A percentile compares a stretch with the other conserved stretches of the same genome.
Evolutionary conservation across 169 alveolate species (phyloP).

Genomic region (Plasmodium falciparum): DNA sequence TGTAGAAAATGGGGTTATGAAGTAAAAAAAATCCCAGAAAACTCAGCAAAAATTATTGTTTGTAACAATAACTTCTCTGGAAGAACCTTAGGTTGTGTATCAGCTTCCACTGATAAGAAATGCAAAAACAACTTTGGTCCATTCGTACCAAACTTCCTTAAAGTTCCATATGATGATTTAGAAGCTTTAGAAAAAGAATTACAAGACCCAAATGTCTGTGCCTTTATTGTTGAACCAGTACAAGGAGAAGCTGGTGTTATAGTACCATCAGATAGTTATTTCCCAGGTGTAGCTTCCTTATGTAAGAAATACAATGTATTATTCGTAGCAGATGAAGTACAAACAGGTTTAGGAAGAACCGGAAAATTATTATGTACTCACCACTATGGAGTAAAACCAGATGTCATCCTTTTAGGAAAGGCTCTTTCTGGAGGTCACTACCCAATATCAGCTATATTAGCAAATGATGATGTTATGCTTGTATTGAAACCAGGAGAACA

Average conservation of each 20-base stretch:
- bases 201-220: constrained; percentile 89
- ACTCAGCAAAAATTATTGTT: constrained; percentile 89
- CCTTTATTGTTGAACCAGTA: constrained; percentile 93
- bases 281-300: constrained; percentile 86
- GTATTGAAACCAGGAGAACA: constrained; percentile 94
- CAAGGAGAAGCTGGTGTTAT: constrained; percentile 97
- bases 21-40: constrained; percentile 90
- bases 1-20: constrained; percentile 97
- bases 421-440: constrained; percentile 93
- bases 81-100: constrained; percentile 92
- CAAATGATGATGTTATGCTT: constrained; percentile 91
- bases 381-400: constrained; percentile 89
- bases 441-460: constrained; percentile 94
- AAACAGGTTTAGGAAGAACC: constrained; percentile 94
- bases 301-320: constrained; percentile 86
- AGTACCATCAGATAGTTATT: constrained; percentile 91
- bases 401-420: constrained; percentile 92
- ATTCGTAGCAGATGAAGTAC: constrained; percentile 91
- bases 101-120: constrained; percentile 91
- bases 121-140: constrained; percentile 91
- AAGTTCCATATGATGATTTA: constrained; percentile 81
- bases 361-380: constrained; percentile 91
- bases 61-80: constrained; percentile 94
- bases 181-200: constrained; percentile 79
- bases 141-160: constrained; percentile 80